Base-by-base conservation (phyloP, 2,329 filamentous ascomycete species). In the Botrytis tulipae region DNA sequence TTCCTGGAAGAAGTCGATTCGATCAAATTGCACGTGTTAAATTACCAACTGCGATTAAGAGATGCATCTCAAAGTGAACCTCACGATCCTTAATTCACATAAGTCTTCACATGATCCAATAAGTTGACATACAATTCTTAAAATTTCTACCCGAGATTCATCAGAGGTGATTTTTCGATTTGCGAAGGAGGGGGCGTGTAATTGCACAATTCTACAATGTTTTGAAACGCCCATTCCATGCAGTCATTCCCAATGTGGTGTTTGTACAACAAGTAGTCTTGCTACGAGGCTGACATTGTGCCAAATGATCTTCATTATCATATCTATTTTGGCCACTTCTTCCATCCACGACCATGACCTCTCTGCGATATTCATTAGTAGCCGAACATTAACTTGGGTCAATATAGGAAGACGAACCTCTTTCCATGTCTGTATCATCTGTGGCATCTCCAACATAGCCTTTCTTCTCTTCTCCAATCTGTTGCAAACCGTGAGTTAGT, bases 381-480 rank as follows among this genome's bases (percentile, higher is more conserved):
- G 71, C 37, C 69, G 70, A 72, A 37, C 29, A 69, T 32, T 48
- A n/a, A 18, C 32, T 3, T 57, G 51, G 16, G 3, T 63, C 12
- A 20, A 25, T 29, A 57, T 20, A 29, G 51, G 25, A 72, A 69
- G 73, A 84, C 90, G 82, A 85, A 96, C 93, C 89, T 92, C 91
- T 85, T 97, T 97, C 96, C 95, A 99, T 83, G 92, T 87, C 83
- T 92, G 89, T 82, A 99, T 93, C 85, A 98, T 89, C 80, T 92
- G 90, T 76, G 95, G 94, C 96, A 99, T 99, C 74, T 91, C 91
- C 85, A 97, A 83, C 93, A 98, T 98, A 74, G 96, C 96, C 83
- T 93, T 89, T 87, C 92, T 92, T 84, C 94, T 91, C 85, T 93
- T 90, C 82, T 97, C 94, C 88, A 98, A 88, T 83, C 91, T 92